Conservation (phyloP, 345 rosid species). For the Mallotus nudiflorus region DNA sequence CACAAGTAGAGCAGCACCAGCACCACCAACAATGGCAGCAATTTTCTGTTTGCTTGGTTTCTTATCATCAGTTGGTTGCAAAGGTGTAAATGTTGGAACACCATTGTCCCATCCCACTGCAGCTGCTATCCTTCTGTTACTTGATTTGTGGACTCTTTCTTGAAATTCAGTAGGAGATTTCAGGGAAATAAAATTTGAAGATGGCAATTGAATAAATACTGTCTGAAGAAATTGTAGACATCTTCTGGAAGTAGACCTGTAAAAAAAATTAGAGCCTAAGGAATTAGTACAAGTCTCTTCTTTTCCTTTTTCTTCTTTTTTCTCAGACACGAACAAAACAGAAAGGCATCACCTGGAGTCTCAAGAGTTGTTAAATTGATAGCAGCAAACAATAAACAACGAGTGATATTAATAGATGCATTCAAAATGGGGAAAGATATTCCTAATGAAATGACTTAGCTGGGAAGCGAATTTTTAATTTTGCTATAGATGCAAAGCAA, state of each 20-base stretch:
- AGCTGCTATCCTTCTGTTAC: slow-evolving; percentile 32
- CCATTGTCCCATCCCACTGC: slow-evolving; percentile 23
- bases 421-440: not conserved
- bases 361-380: no score
- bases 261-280: slow-evolving; percentile 13
- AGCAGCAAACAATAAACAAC: not conserved
- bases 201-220: slow-evolving; percentile 10
- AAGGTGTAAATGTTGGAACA: slow-evolving; percentile 47
- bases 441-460: not conserved
- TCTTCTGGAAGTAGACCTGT: slow-evolving; percentile 30
- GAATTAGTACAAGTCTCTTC: slow-evolving; percentile 1
- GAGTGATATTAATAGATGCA: not conserved
- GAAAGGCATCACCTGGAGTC: not conserved
- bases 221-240: slow-evolving; percentile 23
- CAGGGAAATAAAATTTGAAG: slow-evolving; percentile 19
- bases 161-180: slow-evolving; percentile 26
- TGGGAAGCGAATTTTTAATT: not conserved
- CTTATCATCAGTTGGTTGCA: slow-evolving; percentile 22
- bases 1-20: slow-evolving; percentile 42
- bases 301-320: no score
- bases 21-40: slow-evolving; percentile 42
- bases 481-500: not conserved
- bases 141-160: slow-evolving; percentile 22
- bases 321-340: not conserved
- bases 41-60: slow-evolving; percentile 34